Evolutionary conservation across 192 early-diverging fungal genomes (phyloP).

Genomic region (Backusella liffmaniae): DNA sequence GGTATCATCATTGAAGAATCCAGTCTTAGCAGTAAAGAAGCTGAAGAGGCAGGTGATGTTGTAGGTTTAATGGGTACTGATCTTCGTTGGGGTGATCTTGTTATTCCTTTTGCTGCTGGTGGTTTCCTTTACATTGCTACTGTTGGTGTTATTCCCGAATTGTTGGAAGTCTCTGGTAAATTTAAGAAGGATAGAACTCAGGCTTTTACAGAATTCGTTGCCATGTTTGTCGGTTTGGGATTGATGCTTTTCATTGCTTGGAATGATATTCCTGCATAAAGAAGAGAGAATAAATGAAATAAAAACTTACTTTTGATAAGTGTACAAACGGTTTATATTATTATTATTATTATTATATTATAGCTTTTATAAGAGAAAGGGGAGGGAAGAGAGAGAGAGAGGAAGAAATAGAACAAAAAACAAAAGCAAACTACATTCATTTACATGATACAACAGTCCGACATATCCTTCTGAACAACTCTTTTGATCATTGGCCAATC

Average conservation of each 20-base stretch:
- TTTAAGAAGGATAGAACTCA: constrained; percentile 51
- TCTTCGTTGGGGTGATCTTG: constrained; percentile 68
- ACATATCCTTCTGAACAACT: constrained; percentile 65
- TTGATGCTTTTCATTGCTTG: constrained; percentile 78
- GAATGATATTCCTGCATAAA: constrained; percentile 52
- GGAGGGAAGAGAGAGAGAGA: too few species aligned
- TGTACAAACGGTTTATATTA: neutral
- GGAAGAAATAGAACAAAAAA: neutral
- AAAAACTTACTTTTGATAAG: neutral
- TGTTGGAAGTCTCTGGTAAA: constrained; percentile 63
- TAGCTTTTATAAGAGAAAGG: neutral
- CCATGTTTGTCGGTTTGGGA: constrained; percentile 71
- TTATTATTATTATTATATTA: neutral
- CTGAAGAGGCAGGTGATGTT: neutral
- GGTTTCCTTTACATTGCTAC: constrained; percentile 88
- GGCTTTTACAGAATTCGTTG: constrained; percentile 57
- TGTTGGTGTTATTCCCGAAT: constrained; percentile 80
- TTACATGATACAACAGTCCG: constrained; percentile 57
- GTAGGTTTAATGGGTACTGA: constrained; percentile 57
- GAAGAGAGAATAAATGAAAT: neutral
- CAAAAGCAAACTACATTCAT: neutral
- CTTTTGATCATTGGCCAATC: constrained; percentile 80
- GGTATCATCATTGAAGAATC: constrained; percentile 78
- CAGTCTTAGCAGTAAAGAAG: constrained; percentile 19
- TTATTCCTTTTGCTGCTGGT: constrained; percentile 87